Base-by-base conservation (phyloP, 2,329 filamentous ascomycete species). In the Ophiocordyceps robertsii region DNA sequence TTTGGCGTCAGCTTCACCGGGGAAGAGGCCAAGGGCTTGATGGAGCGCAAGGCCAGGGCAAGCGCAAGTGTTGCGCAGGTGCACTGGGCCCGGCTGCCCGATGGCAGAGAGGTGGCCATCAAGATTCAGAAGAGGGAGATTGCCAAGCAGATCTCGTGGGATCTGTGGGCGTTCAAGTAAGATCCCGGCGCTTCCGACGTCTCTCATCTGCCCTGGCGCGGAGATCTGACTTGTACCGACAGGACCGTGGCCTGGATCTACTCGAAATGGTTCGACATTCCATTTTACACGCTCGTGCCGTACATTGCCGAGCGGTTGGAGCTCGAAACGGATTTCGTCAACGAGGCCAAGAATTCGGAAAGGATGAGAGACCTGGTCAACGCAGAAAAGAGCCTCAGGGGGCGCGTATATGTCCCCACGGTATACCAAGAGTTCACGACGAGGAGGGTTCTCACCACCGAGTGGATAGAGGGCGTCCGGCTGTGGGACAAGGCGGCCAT, bases 41-140 rank as follows among this genome's bases (percentile, higher is more conserved):
- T 80, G 68, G 75, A 80, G 61, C 64, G 70, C 35, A 68, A 64
- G 43, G 76, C 76, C 8, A 59, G 82, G 46, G 84, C 83, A 1
- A 90, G 84, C 56, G 92, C 92, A 2, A 94, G 86, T 59, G 90
- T 98, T 9, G 92, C 92, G 1, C 92, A 96, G 64, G 92, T 98
- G 2, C 92, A 96, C 59, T 95, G 90, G 88, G 92, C 92, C 8
- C 71, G 82, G 46, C 62, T 96, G 44, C 65, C 77, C 3, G 90
- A 96, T 64, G 92, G 92, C 0, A 73, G 87, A 39, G 89, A 95
- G 67, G 84, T 96, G 19, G 92, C 92, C 2, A 76, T 98, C 58
- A 98, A 98, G 68, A 81, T 98, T 5, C 92, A 98, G 68, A 98
- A 96, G 67, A 76, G 82, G 40, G 90, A 95, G 69, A 96, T 98